Percentiles rank a stretch among this genome's conserved stretches.
phyloP scores from a whole-genome alignment of 2,329 filamentous ascomycete genomes.

The Colletotrichum cordylinicola region DNA sequence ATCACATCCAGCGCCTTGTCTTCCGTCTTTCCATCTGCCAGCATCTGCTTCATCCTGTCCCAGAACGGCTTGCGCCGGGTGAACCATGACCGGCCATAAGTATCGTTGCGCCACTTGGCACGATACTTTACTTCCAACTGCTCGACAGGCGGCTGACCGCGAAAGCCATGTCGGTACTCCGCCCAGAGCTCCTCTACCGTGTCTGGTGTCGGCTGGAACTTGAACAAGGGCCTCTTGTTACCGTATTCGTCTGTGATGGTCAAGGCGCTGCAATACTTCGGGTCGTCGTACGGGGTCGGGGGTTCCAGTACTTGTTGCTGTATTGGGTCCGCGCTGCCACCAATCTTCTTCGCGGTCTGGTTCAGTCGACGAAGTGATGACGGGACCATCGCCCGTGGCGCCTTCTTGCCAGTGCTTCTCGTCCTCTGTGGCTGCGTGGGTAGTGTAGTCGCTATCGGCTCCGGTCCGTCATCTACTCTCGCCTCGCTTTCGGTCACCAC shows the following conservation, averaged over 20 bases:
- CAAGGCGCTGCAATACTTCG: conserved; percentile 11
- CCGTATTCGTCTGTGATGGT: background rate
- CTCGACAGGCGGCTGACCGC: conserved; percentile 9
- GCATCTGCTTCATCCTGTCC: conserved; percentile 8
- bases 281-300: background rate
- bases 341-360: background rate
- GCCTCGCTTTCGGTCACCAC: background rate
- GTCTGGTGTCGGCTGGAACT: conserved; percentile 1
- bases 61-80: conserved; percentile 17
- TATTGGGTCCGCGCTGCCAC: background rate
- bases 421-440: background rate
- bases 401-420: conserved; percentile 4
- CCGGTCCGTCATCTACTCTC: fast-evolving
- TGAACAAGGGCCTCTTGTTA: background rate
- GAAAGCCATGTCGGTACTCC: conserved; percentile 15
- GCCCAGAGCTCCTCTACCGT: conserved; percentile 21
- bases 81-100: conserved; percentile 18
- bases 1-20: background rate
- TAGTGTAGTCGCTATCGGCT: background rate
- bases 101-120: conserved; percentile 10
- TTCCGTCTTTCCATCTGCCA: conserved; percentile 4
- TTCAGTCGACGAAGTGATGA: background rate
- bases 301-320: background rate
- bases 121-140: conserved; percentile 10
- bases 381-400: background rate